Conservation (phyloP, 164 flowering plant genomes). For the Vitis riparia region DNA sequence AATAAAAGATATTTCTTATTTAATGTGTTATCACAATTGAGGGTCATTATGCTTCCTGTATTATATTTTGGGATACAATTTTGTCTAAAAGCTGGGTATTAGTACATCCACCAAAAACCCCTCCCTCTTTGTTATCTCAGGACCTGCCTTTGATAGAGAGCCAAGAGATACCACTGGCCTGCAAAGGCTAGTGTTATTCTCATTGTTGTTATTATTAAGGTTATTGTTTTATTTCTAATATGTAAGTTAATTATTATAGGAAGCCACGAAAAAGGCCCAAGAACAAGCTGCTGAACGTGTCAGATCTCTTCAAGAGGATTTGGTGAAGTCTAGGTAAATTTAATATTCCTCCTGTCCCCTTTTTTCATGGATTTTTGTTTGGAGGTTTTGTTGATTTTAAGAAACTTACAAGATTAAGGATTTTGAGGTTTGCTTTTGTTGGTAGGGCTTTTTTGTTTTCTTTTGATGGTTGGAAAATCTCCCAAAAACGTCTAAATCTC, state of each 20-base stretch:
- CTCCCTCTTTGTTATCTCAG: too few species aligned
- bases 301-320: constrained; percentile 70
- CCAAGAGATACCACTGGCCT: too few species aligned
- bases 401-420: background rate
- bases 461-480: too few species aligned
- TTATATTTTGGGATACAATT: too few species aligned
- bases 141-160: too few species aligned
- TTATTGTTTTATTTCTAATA: background rate
- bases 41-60: too few species aligned
- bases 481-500: too few species aligned
- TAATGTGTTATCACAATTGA: too few species aligned
- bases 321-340: constrained; percentile 60
- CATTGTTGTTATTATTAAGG: background rate
- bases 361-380: background rate
- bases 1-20: too few species aligned
- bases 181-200: background rate
- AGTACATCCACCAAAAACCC: too few species aligned
- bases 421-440: background rate
- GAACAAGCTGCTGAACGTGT: constrained; percentile 55
- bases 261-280: constrained; percentile 50
- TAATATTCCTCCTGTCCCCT: background rate
- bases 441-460: background rate
- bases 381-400: background rate
- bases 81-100: too few species aligned
- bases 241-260: constrained; percentile 32